Evolutionary conservation across 169 alveolate species (phyloP), one percentile per base, ranked within the genome.

Genomic region (Toxoplasma gondii): DNA sequence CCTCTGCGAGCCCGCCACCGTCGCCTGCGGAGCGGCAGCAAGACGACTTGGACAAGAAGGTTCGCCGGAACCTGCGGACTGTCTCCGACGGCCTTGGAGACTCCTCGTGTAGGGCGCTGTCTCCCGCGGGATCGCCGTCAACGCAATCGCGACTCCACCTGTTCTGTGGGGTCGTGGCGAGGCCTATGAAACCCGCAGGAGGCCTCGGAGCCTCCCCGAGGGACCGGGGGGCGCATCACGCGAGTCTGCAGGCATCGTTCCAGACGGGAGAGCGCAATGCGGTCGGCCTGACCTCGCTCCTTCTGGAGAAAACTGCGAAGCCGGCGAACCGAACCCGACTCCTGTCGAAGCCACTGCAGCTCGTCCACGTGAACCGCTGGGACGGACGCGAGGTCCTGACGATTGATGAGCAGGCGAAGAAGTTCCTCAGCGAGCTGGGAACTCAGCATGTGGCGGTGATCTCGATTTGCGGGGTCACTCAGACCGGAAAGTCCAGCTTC

Each of bases 341-440:
- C 7, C 67, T 82, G 38, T 29, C n/a, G 53, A 83, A 92, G 69
- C 95, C 95, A 82, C 69, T 93, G 88, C 95, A 88, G 86, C 94
- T 93, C 43, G 81, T 93, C 67, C 95, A 93, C 81, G 95, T 93
- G 44, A 93, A 93, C 82, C 91, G 94, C 58, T 93, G 95, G 95
- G 94, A 88, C 67, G 95, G 95, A 39, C 82, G 87, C 49, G 95
- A 93, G 88, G 95, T 93, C 53, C 92, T 93, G 36, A 93, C 93
- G 17, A 91, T 93, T 74, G 95, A 93, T 43, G 94, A 87, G 69
- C 92, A 84, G 45, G 95, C 95, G 41, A 82, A 87, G 80, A 90
- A 92, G 87, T 93, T 82, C 84, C 92, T 93, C 5, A 41, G 54
- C 34, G 94, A 93, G 36, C 84, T 93, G 36, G 64, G 93, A 5